Percentiles rank a stretch among this genome's conserved stretches.
phyloP scores from a whole-genome alignment of 495 filamentous ascomycete species.

The Evansstolkia leycettana region DNA sequence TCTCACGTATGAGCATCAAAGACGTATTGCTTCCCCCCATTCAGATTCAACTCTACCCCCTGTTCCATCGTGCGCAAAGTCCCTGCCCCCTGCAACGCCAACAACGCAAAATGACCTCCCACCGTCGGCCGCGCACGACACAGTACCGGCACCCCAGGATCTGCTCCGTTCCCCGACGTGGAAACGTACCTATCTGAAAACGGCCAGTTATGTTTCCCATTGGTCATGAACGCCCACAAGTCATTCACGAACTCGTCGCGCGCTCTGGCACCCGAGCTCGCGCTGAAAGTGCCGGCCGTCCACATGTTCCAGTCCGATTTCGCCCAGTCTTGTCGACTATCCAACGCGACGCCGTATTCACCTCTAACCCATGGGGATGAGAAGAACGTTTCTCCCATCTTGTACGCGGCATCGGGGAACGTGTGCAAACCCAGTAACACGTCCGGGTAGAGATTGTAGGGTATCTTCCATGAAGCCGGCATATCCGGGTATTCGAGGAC shows the following conservation, averaged over 20 bases:
- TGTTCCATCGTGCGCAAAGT: conserved; percentile 3
- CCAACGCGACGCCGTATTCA: conserved; percentile 32
- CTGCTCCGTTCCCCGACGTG: conserved; percentile 22
- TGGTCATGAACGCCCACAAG: conserved; percentile 34
- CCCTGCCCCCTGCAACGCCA: conserved; percentile 27
- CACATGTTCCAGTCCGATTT: conserved; percentile 43
- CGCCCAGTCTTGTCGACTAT: conserved; percentile 31
- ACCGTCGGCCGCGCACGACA: conserved; percentile 44
- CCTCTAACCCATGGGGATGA: conserved; percentile 14
- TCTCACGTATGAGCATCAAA: too few species aligned
- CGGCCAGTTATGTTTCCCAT: conserved; percentile 34
- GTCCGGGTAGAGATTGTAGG: conserved; percentile 36
- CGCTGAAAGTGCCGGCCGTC: conserved; percentile 23
- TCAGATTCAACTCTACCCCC: too few species aligned
- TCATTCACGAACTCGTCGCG: conserved; percentile 27
- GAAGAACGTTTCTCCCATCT: conserved; percentile 30
- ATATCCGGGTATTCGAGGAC: conserved; percentile 26
- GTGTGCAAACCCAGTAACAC: conserved; percentile 28
- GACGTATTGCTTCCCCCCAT: too few species aligned
- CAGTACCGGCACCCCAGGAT: conserved; percentile 21
- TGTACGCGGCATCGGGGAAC: conserved; percentile 23
- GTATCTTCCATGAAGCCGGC: conserved; percentile 25
- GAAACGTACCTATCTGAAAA: conserved; percentile 36
- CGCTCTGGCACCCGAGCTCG: conserved; percentile 8
- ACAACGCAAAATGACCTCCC: conserved; percentile 42